Evolutionary conservation across 768 basidiomycete species (phyloP).

Genomic region (Trametes villosa): DNA sequence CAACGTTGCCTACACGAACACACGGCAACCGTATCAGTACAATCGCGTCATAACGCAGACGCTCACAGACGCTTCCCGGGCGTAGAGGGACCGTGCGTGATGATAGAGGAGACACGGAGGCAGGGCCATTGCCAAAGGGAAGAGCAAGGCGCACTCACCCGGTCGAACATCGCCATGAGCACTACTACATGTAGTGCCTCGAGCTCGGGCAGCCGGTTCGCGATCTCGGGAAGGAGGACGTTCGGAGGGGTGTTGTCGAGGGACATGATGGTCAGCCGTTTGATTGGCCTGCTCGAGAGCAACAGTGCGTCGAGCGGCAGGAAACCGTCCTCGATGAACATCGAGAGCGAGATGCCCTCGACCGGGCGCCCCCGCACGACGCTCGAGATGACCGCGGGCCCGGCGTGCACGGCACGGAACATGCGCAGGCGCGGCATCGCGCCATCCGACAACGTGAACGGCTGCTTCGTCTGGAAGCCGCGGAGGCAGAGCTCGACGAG

Average conservation of each 20-base stretch:
- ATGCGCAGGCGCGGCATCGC: constrained; percentile 53
- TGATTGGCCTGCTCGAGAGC: constrained; percentile 43
- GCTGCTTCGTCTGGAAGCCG: constrained; percentile 47
- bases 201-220: constrained; percentile 49
- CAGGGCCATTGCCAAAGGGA: constrained; percentile 11
- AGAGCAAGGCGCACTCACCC: constrained; percentile 41
- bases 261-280: constrained; percentile 60
- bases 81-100: background rate
- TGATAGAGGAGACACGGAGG: background rate
- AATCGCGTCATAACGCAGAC: background rate
- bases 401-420: constrained; percentile 60
- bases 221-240: constrained; percentile 51
- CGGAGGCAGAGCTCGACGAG: constrained; percentile 59
- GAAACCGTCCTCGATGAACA: constrained; percentile 47
- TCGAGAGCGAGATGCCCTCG: constrained; percentile 55
- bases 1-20: constrained; percentile 42
- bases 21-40: background rate
- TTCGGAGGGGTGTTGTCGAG: constrained; percentile 53
- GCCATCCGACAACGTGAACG: constrained; percentile 38
- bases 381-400: constrained; percentile 47
- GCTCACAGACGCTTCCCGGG: background rate
- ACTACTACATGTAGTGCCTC: constrained; percentile 68
- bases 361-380: constrained; percentile 54
- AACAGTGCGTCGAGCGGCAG: constrained; percentile 49
- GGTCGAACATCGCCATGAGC: constrained; percentile 51